Evolutionary conservation across 306 rosid genomes (phyloP), one percentile per base, ranked within the genome.

Genomic region (Vigna nakashimae): DNA sequence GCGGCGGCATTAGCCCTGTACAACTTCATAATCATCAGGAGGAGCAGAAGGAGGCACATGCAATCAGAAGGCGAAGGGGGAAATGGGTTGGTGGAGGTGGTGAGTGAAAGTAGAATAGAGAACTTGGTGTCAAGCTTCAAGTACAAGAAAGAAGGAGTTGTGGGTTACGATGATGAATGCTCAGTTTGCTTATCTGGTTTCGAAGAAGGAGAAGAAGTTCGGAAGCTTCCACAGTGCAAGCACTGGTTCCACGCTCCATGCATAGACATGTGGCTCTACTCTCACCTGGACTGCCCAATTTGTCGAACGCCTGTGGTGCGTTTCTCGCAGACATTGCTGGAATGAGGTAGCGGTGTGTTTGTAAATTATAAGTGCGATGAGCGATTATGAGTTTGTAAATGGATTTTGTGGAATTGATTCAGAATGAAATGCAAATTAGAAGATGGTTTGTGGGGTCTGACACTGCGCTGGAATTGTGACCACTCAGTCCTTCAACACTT

Each of bases 251-350:
- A 93, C 22, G 87, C 89, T 24, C 63, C 58, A 6, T 93, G 98
- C 73, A 91, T 93, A 43, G 97, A 91, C 24, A 91, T 88, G 95
- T 93, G 98, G 98, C 92, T 93, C 10, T 71, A 73, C 80, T 93
- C 98, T 60, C 98, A 91, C 87, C 73, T 72, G 0, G 98, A 93
- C 66, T 93, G 97, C 75, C 98, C 98, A 8, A 76, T 93, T 75
- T 93, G 98, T 74, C 87, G 98, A 9, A 40, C 97, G 6, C 89
- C 89, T 14, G 87, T 74, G 1, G 63, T 38, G 3, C 69, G 77
- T 2, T 65, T 55, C 45, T 69, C 57, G 8, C 79, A 66, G 13
- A 71, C 43, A 17, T 48, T 65, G 75, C 56, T 32, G 64, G 83
- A 40, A 34, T 32, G 88, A 17, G 36, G 67, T 28, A n/a, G 42